Base-by-base conservation (phyloP, 768 basidiomycete species). In the Leccinellum luteum region DNA sequence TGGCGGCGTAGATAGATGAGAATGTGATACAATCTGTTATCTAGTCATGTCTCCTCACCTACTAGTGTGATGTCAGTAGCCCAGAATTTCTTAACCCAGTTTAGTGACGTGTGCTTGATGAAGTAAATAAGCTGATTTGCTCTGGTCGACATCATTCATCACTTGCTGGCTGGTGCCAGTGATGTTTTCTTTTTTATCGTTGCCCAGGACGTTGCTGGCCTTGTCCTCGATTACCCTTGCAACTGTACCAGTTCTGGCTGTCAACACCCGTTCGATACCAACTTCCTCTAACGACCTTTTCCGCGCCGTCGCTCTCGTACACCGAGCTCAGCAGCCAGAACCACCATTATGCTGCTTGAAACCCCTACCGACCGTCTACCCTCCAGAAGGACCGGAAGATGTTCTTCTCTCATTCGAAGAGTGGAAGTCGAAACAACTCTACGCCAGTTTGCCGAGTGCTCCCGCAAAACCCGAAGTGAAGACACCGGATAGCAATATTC, bases 341-440 rank as follows among this genome's bases (percentile, higher is more conserved):
- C 81, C 70, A 9, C 87, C 85, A 3, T 64, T 90, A 51, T 92
- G 90, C 74, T 88, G 87, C 65, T 75, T 92, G 54, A 85, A 80
- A 48, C 82, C 86, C 5, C 67, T 70, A 1, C 65, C 73, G 15
- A 73, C 56, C 12, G 31, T 54, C 4, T 70, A 73, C 45, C 69
- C 81, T 3, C 69, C 75, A 38, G 80, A 83, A 44, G 74, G 75
- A 7, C 73, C 79, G 5, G 85, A 85, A 51, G 84, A 86, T 52
- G 72, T 87, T 6, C 73, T 93, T 21, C 80, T 92, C 21, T 89
- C 90, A 0, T 94, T 94, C 65, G 89, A 93, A 65, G 92, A 93
- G 62, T 94, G 92, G 92, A 92, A 92, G 66, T 83, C 83, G 31
- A 89, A 82, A 62, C 87, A 86, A 56, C 66, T 76, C 48, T 77